These are phyloP conservation scores for Penicillium cosmopolitanum DNA, from an alignment of 495 filamentous ascomycete genomes.

Conservation along the genomic window DNA sequence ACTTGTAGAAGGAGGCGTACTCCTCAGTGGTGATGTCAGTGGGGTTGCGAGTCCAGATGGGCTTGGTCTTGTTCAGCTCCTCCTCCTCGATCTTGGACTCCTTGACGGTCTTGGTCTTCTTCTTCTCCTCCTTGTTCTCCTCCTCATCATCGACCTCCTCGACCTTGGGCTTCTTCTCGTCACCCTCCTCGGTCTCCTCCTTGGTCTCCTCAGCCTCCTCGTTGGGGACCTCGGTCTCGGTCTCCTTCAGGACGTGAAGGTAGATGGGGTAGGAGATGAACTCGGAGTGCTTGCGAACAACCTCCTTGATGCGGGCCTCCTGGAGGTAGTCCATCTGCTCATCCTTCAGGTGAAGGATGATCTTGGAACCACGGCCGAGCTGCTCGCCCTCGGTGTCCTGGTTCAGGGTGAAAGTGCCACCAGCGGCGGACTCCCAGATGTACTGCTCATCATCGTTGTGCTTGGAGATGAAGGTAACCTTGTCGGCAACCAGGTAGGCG, in stretches of 20 bases:
- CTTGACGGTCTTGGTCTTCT: conserved; percentile 99
- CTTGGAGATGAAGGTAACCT: conserved; percentile 93
- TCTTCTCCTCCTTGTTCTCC: conserved; percentile 78
- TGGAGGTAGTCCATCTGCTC: conserved; percentile 98
- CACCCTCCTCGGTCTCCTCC: conserved; percentile 67
- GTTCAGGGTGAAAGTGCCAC: conserved; percentile 94
- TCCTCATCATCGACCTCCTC: conserved; percentile 80
- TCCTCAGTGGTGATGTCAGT: conserved; percentile 94
- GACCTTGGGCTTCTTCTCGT: conserved; percentile 82
- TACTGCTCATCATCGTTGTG: conserved; percentile 99
- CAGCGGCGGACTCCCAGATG: conserved; percentile 97
- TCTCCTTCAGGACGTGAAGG: conserved; percentile 98
- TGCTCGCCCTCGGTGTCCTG: conserved; percentile 89
- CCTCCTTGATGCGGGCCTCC: conserved; percentile 99
- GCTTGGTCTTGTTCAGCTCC: conserved; percentile 99
- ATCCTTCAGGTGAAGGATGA: conserved; percentile 98
- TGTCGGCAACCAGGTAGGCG: conserved; percentile 97
- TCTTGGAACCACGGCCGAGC: conserved; percentile 93
- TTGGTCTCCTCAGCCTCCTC: conserved; percentile 85
- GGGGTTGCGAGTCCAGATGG: conserved; percentile 99
- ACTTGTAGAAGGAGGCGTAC: conserved; percentile 99
- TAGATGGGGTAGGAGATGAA: conserved; percentile 99
- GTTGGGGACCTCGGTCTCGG: conserved; percentile 96
- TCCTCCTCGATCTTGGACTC: conserved; percentile 98
- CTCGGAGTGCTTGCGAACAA: conserved; percentile 99